A percentile compares a stretch with the other conserved stretches of the same genome.
These are phyloP conservation scores for Lyophyllum shimeji DNA, from an alignment of 768 basidiomycete species.

Conservation along the genomic window DNA sequence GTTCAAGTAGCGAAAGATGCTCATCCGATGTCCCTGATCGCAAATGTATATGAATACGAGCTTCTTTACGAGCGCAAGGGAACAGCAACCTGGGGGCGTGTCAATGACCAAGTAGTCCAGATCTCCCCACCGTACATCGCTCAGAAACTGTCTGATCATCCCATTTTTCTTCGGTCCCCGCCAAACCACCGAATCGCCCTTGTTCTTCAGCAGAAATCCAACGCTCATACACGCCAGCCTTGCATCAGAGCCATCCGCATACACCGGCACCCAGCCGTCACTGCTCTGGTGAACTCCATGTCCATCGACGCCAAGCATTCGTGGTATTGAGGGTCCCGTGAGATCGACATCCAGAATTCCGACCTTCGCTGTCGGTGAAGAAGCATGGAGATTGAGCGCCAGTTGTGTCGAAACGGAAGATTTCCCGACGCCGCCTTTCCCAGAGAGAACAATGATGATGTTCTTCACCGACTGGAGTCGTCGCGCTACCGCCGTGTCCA, in stretches of 20 bases:
- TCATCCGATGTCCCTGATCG: constrained; percentile 93
- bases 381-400: constrained; percentile 80
- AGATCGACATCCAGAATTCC: constrained; percentile 95
- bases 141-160: constrained; percentile 95
- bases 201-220: constrained; percentile 88
- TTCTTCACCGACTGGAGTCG: constrained; percentile 76
- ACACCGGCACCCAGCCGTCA: constrained; percentile 97
- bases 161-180: constrained; percentile 98
- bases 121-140: constrained; percentile 94
- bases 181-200: constrained; percentile 95
- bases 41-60: constrained; percentile 20
- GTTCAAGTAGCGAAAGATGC: constrained; percentile 93
- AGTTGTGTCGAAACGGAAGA: constrained; percentile 94
- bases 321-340: constrained; percentile 92
- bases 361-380: constrained; percentile 64
- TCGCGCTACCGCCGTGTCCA: constrained; percentile 60
- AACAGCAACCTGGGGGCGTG: constrained; percentile 86
- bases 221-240: constrained; percentile 95
- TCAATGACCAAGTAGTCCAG: constrained; percentile 92
- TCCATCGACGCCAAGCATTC: constrained; percentile 91
- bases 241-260: constrained; percentile 76
- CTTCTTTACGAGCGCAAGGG: constrained; percentile 8
- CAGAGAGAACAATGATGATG: constrained; percentile 90
- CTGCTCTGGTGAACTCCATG: constrained; percentile 90
- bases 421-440: constrained; percentile 98